Base-by-base conservation (phyloP, 768 basidiomycete genomes). In the Termitomyces sp. region DNA sequence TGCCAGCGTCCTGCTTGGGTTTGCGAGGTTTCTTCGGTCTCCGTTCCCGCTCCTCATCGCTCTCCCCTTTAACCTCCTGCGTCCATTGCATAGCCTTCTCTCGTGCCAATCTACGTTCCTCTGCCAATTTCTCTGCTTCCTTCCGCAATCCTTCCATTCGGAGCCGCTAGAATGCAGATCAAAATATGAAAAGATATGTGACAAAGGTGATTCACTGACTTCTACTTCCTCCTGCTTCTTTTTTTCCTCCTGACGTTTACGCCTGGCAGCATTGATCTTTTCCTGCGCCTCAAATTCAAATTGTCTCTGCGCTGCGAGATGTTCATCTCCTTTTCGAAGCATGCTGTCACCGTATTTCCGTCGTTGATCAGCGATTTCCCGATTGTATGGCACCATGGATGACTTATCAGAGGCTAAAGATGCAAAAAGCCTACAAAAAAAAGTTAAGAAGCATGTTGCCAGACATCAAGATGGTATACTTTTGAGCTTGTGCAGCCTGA, bases 301-400 rank as follows among this genome's bases (percentile, higher is more conserved):
- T 56, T 85, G 81, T 54, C 81, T 76, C 68, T 96, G 94, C 18
- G 81, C 76, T 4, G 80, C 72, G 24, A 93, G 74, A 66, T 96
- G 93, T 42, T 90, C 92, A 12, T 91, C 88, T 2, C 85, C 87
- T 52, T 86, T 86, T 55, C 90, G 81, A 54, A 96, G 69, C 79
- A 98, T 86, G 65, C 81, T 87, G 60, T 92, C 88, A 13, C 94
- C 94, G 65, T 98, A 99, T 69, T 89, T 88, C 39, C 86, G 81
- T 45, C 97, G 85, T 63, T 96, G 90, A 63, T 94, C 89, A 0
- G 94, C 93, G 47, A 98, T 81, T 49, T 96, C 94, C 10, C 81
- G 78, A 64, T 79, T 90, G 72, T 98, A 98, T 0, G 94, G 92
- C 18, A 95, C 77, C 49, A 80, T 73, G 0, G 81, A 69, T 0